phyloP scores from a whole-genome alignment of 257 asterid genomes.

The Nemophila menziesii region DNA sequence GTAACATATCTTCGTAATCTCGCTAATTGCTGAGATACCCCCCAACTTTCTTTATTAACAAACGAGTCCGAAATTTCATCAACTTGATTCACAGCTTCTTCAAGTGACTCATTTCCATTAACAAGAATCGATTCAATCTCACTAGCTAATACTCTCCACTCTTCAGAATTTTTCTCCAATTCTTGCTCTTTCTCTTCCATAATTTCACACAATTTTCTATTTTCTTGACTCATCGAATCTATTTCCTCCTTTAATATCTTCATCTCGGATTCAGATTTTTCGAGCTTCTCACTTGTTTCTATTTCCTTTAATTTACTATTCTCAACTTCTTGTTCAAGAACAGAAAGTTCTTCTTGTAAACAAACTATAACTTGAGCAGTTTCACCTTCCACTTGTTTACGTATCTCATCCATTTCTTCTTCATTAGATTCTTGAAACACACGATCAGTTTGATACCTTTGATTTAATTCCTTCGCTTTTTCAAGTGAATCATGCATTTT shows the following conservation, averaged over 20 bases:
- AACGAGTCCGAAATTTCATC: constrained; percentile 39
- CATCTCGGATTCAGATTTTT: constrained; percentile 31
- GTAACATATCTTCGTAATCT: constrained; percentile 40
- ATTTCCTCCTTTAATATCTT: constrained; percentile 37
- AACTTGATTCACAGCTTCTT: constrained; percentile 52
- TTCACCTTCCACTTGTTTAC: constrained; percentile 92
- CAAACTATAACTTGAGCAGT: constrained; percentile 96
- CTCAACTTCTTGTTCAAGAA: constrained; percentile 70
- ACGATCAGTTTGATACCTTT: constrained; percentile 47
- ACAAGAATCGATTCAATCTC: constrained; percentile 62
- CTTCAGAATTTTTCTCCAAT: constrained; percentile 28
- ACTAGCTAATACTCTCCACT: constrained; percentile 39
- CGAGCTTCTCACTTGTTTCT: constrained; percentile 41
- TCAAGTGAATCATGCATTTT: constrained; percentile 83
- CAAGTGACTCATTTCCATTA: constrained; percentile 61
- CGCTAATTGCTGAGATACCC: constrained; percentile 57
- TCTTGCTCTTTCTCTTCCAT: constrained; percentile 48
- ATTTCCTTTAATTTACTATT: constrained; percentile 51
- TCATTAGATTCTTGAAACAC: constrained; percentile 48
- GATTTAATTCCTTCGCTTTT: constrained; percentile 67
- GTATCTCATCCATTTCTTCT: constrained; percentile 70
- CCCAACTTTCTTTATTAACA: constrained; percentile 37
- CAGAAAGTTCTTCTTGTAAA: constrained; percentile 83
- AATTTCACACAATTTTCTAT: constrained; percentile 34
- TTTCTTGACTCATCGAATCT: constrained; percentile 31